Percentiles rank a stretch among this genome's conserved stretches.
Evolutionary conservation across 306 rosid species (phyloP).

Genomic region (Betula pendula): DNA sequence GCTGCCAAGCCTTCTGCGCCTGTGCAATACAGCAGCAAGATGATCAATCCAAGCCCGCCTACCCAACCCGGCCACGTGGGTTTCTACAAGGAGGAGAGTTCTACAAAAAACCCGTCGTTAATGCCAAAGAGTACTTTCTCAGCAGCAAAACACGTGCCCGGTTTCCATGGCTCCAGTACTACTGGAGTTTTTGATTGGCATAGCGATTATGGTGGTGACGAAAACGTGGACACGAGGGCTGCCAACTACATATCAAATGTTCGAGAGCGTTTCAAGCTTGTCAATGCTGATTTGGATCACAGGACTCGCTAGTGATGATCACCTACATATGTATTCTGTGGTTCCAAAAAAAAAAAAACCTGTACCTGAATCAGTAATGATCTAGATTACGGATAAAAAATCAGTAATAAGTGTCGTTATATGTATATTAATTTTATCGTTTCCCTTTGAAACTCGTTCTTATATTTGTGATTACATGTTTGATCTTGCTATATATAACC

Average conservation of each 20-base stretch:
- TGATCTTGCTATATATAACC: too few species aligned
- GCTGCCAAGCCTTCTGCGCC: constrained; percentile 10
- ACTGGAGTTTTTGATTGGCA: not conserved
- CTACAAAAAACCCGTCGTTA: not conserved
- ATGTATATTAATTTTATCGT: not conserved
- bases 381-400: too few species aligned
- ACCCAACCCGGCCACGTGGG: not conserved
- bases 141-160: not conserved
- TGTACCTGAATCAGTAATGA: not conserved
- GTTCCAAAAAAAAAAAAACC: not conserved
- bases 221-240: constrained; percentile 30
- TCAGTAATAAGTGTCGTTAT: not conserved
- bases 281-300: constrained; percentile 2
- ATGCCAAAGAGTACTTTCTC: not conserved
- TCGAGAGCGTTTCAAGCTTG: constrained; percentile 33
- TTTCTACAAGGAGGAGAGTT: not conserved
- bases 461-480: too few species aligned
- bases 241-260: constrained; percentile 27
- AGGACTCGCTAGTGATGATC: not conserved
- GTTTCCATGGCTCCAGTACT: not conserved
- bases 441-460: not conserved
- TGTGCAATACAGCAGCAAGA: not conserved
- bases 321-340: not conserved
- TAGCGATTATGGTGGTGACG: constrained; percentile 10
- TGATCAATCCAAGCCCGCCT: constrained; percentile 19